Conservation (phyloP, 352 stramenopile genomes). For the Globisporangium perplexum region DNA sequence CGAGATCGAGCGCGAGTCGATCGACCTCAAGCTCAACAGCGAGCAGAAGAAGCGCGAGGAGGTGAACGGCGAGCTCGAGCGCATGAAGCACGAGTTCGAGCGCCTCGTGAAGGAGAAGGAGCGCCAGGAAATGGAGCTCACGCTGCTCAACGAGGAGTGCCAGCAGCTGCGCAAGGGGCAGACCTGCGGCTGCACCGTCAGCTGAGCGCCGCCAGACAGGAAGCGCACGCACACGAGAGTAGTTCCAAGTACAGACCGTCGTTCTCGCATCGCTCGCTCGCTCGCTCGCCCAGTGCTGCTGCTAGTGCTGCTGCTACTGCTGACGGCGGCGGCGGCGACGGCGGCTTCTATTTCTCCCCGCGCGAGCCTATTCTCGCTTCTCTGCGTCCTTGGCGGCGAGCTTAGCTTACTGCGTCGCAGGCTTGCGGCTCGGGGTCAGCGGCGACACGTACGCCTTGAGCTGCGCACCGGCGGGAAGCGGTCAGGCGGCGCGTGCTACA, state of each 20-base stretch:
- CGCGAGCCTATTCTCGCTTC: too few species aligned
- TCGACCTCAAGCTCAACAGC: conserved; percentile 57
- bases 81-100: conserved; percentile 65
- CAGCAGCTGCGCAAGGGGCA: conserved; percentile 69
- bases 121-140: conserved; percentile 74
- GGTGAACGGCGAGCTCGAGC: conserved; percentile 48
- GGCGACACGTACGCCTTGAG: conserved; percentile 85
- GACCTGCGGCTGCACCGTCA: conserved; percentile 66
- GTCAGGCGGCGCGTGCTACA: too few species aligned
- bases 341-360: too few species aligned
- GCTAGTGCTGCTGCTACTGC: too few species aligned
- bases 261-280: too few species aligned
- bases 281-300: too few species aligned
- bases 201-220: conserved; percentile 29
- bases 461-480: conserved; percentile 17
- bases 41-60: conserved; percentile 54
- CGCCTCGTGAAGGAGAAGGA: conserved; percentile 78
- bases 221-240: too few species aligned
- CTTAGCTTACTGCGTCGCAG: conserved; percentile 12
- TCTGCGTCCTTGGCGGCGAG: too few species aligned
- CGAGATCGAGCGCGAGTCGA: conserved; percentile 72
- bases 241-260: too few species aligned
- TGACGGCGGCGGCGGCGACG: too few species aligned
- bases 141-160: conserved; percentile 67
- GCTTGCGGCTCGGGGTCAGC: conserved; percentile 50